These are phyloP conservation scores for Ganoderma sinense DNA, from an alignment of 1,284 basidiomycete species.

Conservation along the genomic window DNA sequence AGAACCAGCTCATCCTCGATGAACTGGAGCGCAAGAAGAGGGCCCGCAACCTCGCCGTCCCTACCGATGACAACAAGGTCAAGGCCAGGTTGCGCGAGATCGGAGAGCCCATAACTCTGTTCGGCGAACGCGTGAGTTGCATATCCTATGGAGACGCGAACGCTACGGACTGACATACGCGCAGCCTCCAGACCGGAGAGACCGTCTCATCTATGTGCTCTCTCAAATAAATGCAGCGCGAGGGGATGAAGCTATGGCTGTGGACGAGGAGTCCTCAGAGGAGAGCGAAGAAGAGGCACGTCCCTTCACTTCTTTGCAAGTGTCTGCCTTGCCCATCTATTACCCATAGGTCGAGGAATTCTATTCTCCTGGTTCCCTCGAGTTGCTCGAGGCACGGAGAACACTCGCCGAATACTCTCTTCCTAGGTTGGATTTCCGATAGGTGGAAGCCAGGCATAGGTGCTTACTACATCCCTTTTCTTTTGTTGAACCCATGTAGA, in stretches of 20 bases:
- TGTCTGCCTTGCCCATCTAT: conserved; percentile 12
- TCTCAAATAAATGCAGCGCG: conserved; percentile 88
- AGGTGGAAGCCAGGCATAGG: conserved; percentile 58
- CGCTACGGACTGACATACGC: conserved; percentile 25
- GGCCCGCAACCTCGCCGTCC: conserved; percentile 92
- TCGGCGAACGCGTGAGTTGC: conserved; percentile 91
- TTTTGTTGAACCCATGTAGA: conserved; percentile 61
- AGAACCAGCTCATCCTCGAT: conserved; percentile 86
- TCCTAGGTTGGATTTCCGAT: conserved; percentile 82
- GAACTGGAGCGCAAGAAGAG: conserved; percentile 96
- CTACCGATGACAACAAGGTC: conserved; percentile 95
- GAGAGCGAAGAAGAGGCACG: conserved; percentile 83
- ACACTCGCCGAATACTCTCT: conserved; percentile 92
- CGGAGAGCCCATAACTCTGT: conserved; percentile 95
- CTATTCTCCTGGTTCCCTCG: conserved; percentile 91
- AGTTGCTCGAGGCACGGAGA: conserved; percentile 85
- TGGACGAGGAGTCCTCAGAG: conserved; percentile 70
- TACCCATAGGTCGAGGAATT: conserved; percentile 86
- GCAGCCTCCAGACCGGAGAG: conserved; percentile 87
- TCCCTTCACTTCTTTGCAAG: conserved; percentile 8
- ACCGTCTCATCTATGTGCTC: conserved; percentile 92
- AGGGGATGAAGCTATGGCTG: conserved; percentile 75
- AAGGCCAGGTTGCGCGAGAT: conserved; percentile 89
- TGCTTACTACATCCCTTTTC: conserved; percentile 71
- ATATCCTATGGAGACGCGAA: not conserved